Evolutionary conservation across 805 yeast species (phyloP).

Genomic region (Saccharomycopsis guyanensis): DNA sequence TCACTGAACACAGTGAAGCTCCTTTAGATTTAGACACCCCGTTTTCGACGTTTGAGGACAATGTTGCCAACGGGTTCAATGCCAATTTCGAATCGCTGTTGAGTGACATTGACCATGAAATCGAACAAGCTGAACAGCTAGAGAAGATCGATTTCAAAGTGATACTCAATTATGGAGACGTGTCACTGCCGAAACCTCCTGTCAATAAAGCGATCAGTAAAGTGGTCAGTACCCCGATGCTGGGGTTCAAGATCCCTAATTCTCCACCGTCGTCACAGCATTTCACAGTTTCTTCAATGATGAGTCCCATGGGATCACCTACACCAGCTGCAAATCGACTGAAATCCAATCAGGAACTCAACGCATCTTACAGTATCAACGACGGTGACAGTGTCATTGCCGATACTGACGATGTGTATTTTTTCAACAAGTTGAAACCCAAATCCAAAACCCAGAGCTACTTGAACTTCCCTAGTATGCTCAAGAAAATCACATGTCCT

Average conservation of each 20-base stretch:
- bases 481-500: conserved; percentile 30
- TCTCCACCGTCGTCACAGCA: conserved; percentile 16
- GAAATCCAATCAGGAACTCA: neutral
- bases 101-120: neutral
- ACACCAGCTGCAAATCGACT: neutral
- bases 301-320: conserved; percentile 16
- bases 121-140: conserved; percentile 1
- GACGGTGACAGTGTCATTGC: conserved; percentile 13
- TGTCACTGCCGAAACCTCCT: no score
- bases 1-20: no score
- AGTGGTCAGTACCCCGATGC: conserved; percentile 1
- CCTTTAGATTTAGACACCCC: no score
- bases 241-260: conserved; percentile 11
- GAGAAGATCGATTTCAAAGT: conserved; percentile 1
- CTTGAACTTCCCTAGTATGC: conserved; percentile 5
- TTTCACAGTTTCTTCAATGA: conserved; percentile 12
- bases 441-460: neutral
- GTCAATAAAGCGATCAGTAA: no score
- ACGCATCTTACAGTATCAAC: conserved; percentile 3
- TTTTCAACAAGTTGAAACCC: neutral
- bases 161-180: neutral
- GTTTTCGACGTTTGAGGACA: no score
- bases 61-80: no score
- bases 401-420: conserved; percentile 10
- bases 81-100: no score